Evolutionary conservation across 495 filamentous ascomycete genomes (phyloP).

Genomic region (Bacidia rubella): DNA sequence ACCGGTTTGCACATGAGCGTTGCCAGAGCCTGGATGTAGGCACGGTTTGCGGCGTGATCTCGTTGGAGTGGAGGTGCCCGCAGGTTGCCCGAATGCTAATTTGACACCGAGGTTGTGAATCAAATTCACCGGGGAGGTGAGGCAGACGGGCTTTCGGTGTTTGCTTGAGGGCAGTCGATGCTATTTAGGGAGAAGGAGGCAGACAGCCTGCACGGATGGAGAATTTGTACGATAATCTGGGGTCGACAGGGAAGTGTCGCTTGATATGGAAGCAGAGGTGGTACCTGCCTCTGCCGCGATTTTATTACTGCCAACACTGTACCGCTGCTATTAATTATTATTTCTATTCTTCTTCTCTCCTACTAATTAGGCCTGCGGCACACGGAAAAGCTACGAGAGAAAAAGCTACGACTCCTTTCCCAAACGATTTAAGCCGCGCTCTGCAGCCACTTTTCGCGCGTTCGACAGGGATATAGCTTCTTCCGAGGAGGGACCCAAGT

Average conservation of each 20-base stretch:
- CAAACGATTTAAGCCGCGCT: not conserved
- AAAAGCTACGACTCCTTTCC: not conserved
- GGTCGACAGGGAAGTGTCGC: not conserved
- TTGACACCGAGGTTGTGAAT: not conserved
- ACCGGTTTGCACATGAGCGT: too few species aligned
- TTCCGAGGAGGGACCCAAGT: too few species aligned
- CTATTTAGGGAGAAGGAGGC: not conserved
- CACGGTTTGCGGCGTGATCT: conserved; percentile 1
- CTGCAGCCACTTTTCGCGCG: too few species aligned
- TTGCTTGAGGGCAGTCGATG: too few species aligned
- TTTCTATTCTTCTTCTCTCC: too few species aligned
- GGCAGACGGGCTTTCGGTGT: too few species aligned
- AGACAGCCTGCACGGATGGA: not conserved
- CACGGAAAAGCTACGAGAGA: too few species aligned
- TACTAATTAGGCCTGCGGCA: too few species aligned
- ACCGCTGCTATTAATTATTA: not conserved
- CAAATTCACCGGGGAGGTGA: too few species aligned
- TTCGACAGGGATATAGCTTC: too few species aligned
- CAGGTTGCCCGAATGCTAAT: not conserved
- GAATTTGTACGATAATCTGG: not conserved
- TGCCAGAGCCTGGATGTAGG: too few species aligned
- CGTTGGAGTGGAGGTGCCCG: not conserved
- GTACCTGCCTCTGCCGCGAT: not conserved
- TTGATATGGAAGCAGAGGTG: not conserved
- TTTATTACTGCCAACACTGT: not conserved